Evolutionary conservation across 2,329 filamentous ascomycete genomes (phyloP), one percentile per base, ranked within the genome.

Genomic region (Diplodia mutila): DNA sequence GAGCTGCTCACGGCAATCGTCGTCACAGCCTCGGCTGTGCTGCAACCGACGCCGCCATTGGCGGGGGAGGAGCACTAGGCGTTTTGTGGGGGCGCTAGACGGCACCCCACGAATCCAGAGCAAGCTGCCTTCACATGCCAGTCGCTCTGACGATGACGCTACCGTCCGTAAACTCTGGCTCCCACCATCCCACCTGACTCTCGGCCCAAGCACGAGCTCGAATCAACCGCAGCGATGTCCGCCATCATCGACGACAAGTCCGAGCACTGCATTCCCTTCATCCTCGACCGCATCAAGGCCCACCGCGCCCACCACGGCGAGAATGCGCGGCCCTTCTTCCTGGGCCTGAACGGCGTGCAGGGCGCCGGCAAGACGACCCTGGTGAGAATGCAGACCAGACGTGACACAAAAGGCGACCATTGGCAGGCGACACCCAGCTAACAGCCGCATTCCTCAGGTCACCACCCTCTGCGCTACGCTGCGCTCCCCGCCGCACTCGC

Each of bases 291-390:
- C 54, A 82, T 92, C 67, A 18, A 16, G 11, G 52, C 64, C 64
- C 59, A 63, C 59, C 59, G 46, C 29, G 86, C 90, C 75, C 81
- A 77, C 21, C 80, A 79, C 69, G 65, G 55, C 54, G 54, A 67
- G 14, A 55, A 57, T 54, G 75, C 80, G 64, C 85, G 85, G 27
- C 92, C 93, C 39, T 91, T 97, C 80, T 88, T 96, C 79, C 85
- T 97, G 70, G 93, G 92, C 55, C 84, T 97, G 74, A 96, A 95
- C 75, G 93, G 93, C 71, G 88, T 96, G 42, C 93, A 97, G 80
- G 93, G 93, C 70, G 90, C 91, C 49, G 93, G 93, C 72, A 97
- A 97, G 82, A 94, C 93, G 3, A 94, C 93, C 11, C 84, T 97
- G 71, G 92, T 86, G 79, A 73, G 82, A 74, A 69, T 53, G 6